These are phyloP conservation scores for Pyrenochaeta sp. DNA, from an alignment of 2,329 filamentous ascomycete species.

Conservation along the genomic window DNA sequence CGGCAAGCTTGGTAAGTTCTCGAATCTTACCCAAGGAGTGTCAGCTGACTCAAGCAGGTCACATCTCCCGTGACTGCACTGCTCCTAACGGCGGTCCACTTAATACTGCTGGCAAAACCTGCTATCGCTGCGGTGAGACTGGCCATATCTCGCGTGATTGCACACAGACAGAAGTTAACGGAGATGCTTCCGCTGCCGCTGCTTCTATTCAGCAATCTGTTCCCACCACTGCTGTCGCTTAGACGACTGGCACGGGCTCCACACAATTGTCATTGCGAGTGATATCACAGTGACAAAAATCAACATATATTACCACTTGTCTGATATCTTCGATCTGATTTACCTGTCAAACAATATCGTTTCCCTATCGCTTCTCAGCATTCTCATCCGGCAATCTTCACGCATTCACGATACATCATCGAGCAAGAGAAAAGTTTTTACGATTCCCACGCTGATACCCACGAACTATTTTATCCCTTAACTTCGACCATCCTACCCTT, in stretches of 20 bases:
- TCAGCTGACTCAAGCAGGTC: conserved; percentile 59
- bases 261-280: conserved; percentile 18
- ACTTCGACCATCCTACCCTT: conserved; percentile 46
- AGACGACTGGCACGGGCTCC: conserved; percentile 18
- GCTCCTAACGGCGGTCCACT: conserved; percentile 94
- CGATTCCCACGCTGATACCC: conserved; percentile 55
- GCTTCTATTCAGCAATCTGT: conserved; percentile 46
- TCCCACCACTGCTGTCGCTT: conserved; percentile 52
- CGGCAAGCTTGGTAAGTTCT: conserved; percentile 71
- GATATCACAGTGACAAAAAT: conserved; percentile 22
- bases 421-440: conserved; percentile 48
- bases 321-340: conserved; percentile 21
- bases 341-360: conserved; percentile 39
- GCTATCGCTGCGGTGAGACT: conserved; percentile 95
- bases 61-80: conserved; percentile 95
- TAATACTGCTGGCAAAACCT: conserved; percentile 96
- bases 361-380: conserved; percentile 40
- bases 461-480: conserved; percentile 50
- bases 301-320: conserved; percentile 14
- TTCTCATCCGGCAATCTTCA: conserved; percentile 44
- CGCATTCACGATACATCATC: conserved; percentile 47
- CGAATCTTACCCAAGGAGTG: neutral
- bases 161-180: conserved; percentile 72
- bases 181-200: conserved; percentile 43
- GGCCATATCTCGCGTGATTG: conserved; percentile 97